phyloP scores from a whole-genome alignment of 2,329 filamentous ascomycete species.

The Aspergillus sp. region DNA sequence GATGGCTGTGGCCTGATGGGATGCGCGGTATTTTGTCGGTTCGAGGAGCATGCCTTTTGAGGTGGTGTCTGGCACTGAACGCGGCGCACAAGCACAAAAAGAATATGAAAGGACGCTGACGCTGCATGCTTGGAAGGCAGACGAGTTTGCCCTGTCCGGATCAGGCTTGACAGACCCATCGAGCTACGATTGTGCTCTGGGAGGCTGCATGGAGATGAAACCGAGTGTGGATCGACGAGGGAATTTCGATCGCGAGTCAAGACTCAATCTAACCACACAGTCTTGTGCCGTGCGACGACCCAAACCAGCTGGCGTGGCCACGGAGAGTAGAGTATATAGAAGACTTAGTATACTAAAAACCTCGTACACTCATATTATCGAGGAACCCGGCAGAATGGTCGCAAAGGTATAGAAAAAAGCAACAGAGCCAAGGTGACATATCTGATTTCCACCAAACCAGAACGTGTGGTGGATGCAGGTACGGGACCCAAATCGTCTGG shows the following conservation, averaged over 20 bases:
- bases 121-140: neutral
- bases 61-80: neutral
- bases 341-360: neutral
- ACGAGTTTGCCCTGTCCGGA: neutral
- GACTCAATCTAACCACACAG: neutral
- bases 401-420: neutral
- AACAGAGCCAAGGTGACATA: conserved; percentile 3
- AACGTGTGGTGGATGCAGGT: conserved; percentile 15
- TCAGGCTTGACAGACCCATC: conserved; percentile 1
- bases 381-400: neutral
- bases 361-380: neutral
- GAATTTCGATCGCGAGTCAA: conserved; percentile 6
- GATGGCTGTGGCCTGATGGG: neutral
- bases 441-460: neutral
- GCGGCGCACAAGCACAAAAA: neutral
- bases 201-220: conserved; percentile 8
- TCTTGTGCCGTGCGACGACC: neutral
- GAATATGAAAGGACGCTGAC: neutral
- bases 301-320: neutral
- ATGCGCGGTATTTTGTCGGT: neutral
- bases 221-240: conserved; percentile 15
- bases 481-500: conserved; percentile 9
- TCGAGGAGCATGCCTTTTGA: neutral
- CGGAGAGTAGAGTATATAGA: too few species aligned
- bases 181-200: neutral